Base-by-base conservation (phyloP, 495 filamentous ascomycete species). In the Tricharina praecox region DNA sequence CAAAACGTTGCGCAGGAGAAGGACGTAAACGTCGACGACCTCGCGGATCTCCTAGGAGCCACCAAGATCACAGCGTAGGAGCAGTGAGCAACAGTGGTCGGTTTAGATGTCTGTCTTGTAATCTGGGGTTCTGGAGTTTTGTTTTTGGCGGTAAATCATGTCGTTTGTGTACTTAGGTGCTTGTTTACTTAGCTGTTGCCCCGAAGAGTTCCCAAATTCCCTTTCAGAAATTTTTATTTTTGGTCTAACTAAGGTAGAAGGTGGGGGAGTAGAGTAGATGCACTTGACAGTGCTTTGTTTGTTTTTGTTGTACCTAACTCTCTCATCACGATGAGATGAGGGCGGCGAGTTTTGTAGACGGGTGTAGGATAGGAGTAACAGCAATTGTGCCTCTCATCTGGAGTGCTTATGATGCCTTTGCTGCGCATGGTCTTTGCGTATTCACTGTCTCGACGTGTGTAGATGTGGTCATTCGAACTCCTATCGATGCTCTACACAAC, bases 11-110 rank as follows among this genome's bases (percentile, higher is more conserved):
- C 52, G 21, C 47, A 84, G 64, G 64, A 73, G 59, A 70, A 85
- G 59, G 84, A 93, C 62, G 68, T 71, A 55, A 78, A 79, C 23
- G 82, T 95, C 28, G 87, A 95, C 60, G 75, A 76, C 15, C 67
- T 94, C 50, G 82, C 85, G 5, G 75, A 78, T 55, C 68, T 73
- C 53, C 64, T 97, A 45, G 75, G 67, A 36, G 82, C 82, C 67
- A 79, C 86, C 3, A 65, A 59, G 50, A 56, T 66, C 28, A 32
- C 7, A 5, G 28, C 28, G 13, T 32, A 32, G 44, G 48, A 36
- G 37, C 16, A 9, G 13, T 41, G 41, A 39, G 36, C 28, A 32
- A 32, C 7, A 32, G 28, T 32, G 28, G 28, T 32, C 5, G 28
- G 5, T 32, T 13, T 5, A 5, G 5, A 5, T 13, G 13, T 32